A percentile compares a stretch with the other conserved stretches of the same genome.
phyloP scores from a whole-genome alignment of 2,329 filamentous ascomycete genomes.

The Trichoderma guizhouense region DNA sequence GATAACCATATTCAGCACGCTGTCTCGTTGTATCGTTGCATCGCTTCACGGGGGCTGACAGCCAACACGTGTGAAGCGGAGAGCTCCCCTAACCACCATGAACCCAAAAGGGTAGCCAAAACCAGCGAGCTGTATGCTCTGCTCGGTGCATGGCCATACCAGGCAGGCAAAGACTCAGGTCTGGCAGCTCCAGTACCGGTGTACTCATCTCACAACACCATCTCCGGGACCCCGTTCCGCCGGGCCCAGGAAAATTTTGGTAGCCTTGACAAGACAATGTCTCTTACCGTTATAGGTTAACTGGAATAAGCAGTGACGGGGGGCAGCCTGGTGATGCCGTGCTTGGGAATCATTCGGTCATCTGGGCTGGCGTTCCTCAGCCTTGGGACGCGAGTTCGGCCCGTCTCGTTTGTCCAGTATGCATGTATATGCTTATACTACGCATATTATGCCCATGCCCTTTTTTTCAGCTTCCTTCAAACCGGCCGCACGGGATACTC shows the following conservation, averaged over 20 bases:
- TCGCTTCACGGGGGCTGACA: not conserved
- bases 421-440: not conserved
- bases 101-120: not conserved
- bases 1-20: not conserved
- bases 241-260: not conserved
- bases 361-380: not conserved
- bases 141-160: not conserved
- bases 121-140: not conserved
- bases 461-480: not conserved
- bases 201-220: not conserved
- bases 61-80: constrained; percentile 12
- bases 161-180: not conserved
- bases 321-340: not conserved
- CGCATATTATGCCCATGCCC: not conserved
- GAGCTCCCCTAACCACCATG: not conserved
- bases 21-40: constrained; percentile 13
- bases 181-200: not conserved
- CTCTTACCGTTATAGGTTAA: not conserved
- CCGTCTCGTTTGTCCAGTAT: constrained; percentile 1
- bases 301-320: not conserved
- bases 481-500: not conserved
- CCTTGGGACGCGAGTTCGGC: constrained; percentile 14
- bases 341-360: not conserved
- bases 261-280: not conserved
- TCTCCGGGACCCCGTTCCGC: not conserved